Base-by-base conservation (phyloP, 352 stramenopile genomes). In the Plasmopara halstedii region DNA sequence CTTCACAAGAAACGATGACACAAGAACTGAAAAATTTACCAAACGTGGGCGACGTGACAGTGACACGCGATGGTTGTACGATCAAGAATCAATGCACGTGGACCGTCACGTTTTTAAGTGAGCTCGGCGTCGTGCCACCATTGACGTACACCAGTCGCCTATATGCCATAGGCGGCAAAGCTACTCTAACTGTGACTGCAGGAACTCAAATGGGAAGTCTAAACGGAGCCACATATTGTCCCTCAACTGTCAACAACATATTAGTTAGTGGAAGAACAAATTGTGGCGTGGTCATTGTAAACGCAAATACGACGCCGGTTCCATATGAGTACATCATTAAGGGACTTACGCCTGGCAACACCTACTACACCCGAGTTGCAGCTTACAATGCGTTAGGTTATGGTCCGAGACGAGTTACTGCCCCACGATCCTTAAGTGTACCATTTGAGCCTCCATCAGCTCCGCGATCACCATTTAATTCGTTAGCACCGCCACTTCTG, bases 41-140 rank as follows among this genome's bases (percentile, higher is more conserved):
- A 4, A 98, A 98, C 58, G 65, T 98, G 14, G 94, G 90, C 4
- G 73, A 94, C 20, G 92, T 98, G 6, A 42, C 52, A 40, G 90
- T 98, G 9, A 49, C 72, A 5, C 48, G 59, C 1, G 63, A 54
- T 17, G 40, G 47, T 3, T 85, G 71, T 29, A 48, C 36, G 0
- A 51, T 22, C 0, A 77, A 77, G 33, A 72, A 72, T 25, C 78
- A 91, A 45, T 90, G 77, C 25, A 77, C 66, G 7, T 95, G 83
- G 79, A 75, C 54, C 4, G 67, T 95, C 31, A 91, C 79, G 26
- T 94, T 94, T 39, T 3, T 76, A 3, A 88, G 73, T 1, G 80
- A 91, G 25, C 9, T 90, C 2, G 83, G 53, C 2, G 21, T 42
- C 4, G 56, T 92, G 4, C 76, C 83, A 0, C 32, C 61, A 8